Evolutionary conservation across 1,139 yeast genomes (phyloP).

Genomic region (Yamadazyma diospyri): DNA sequence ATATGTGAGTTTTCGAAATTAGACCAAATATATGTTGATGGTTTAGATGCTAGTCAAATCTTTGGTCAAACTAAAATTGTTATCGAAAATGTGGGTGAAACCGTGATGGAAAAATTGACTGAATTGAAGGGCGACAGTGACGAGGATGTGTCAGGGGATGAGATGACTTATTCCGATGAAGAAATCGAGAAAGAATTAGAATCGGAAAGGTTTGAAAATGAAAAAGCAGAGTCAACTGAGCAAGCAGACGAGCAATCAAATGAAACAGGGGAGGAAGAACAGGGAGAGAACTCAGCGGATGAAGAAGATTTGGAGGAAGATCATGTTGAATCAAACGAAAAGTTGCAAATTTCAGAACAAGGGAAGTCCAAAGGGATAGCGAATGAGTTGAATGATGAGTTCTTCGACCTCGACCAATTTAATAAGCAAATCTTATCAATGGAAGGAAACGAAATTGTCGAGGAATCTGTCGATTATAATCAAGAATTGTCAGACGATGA

Average conservation of each 20-base stretch:
- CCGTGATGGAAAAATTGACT: slow-evolving; percentile 34
- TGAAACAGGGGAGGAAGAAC: slow-evolving; percentile 18
- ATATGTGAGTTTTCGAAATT: slow-evolving; percentile 62
- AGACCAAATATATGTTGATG: slow-evolving; percentile 81
- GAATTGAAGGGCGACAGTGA: slow-evolving; percentile 20
- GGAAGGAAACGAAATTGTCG: slow-evolving; percentile 46
- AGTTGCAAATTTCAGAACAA: not conserved
- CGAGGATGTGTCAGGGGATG: slow-evolving; percentile 16
- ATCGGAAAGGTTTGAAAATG: slow-evolving; percentile 10
- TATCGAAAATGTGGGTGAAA: slow-evolving; percentile 32
- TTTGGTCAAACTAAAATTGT: slow-evolving; percentile 92
- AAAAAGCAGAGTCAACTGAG: not conserved
- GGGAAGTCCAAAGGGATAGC: slow-evolving; percentile 15
- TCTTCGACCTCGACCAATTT: slow-evolving; percentile 82
- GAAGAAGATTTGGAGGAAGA: slow-evolving; percentile 42
- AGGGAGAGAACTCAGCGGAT: slow-evolving; percentile 12
- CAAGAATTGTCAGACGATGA: slow-evolving; percentile 55
- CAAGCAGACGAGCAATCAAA: slow-evolving; percentile 11
- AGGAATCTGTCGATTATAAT: slow-evolving; percentile 58
- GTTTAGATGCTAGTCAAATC: slow-evolving; percentile 85
- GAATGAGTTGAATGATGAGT: slow-evolving; percentile 78
- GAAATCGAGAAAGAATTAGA: slow-evolving; percentile 14
- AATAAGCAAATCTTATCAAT: slow-evolving; percentile 75
- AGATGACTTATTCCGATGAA: slow-evolving; percentile 13
- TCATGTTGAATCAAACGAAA: slow-evolving; percentile 76